phyloP scores from a whole-genome alignment of 225 moss, liverwort and hornwort genomes.

The Pseudoscleropodium purum region DNA sequence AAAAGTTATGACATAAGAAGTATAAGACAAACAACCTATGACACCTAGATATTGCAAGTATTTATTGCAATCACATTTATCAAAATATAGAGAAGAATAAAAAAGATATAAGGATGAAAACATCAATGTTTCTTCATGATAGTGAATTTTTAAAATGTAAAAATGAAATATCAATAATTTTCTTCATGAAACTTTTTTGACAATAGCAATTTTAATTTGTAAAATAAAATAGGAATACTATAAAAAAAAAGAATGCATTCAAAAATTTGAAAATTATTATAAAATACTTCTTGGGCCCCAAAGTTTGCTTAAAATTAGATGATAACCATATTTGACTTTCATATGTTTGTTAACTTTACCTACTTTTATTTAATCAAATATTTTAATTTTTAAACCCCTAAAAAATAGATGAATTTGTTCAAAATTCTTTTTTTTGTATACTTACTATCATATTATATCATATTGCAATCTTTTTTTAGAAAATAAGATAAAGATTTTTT shows the following conservation, averaged over 20 bases:
- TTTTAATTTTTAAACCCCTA: not conserved
- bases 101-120: not conserved
- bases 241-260: not conserved
- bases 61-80: not conserved
- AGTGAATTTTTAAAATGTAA: not conserved
- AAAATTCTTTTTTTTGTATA: not conserved
- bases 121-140: not conserved
- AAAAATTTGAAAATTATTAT: not conserved
- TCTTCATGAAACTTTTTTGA: not conserved
- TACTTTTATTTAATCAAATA: not conserved
- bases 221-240: not conserved
- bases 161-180: not conserved
- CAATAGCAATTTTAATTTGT: not conserved
- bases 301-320: not conserved
- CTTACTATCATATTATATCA: too few relatives aligned
- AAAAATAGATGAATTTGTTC: not conserved
- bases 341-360: not conserved
- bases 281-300: not conserved
- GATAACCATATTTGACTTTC: not conserved
- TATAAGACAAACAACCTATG: not conserved
- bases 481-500: not conserved
- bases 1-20: not conserved
- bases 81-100: not conserved
- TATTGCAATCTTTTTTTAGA: accelerated
- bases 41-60: not conserved